Evolutionary conservation across 768 basidiomycete species (phyloP).

Genomic region (Aureoboletus auriporus): DNA sequence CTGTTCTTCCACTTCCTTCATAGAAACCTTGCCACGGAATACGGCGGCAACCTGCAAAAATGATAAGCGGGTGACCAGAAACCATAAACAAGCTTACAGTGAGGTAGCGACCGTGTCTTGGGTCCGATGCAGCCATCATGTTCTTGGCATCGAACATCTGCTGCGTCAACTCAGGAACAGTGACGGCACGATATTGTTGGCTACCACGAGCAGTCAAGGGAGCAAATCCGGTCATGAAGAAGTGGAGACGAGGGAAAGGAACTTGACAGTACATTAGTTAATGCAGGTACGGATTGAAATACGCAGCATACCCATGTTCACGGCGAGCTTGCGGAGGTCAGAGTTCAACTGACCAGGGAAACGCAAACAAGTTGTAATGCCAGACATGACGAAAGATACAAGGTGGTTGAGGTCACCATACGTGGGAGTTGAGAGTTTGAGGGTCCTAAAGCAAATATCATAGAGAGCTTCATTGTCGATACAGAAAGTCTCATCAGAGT

Average conservation of each 20-base stretch:
- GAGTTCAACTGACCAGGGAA: conserved; percentile 99
- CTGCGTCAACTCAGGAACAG: conserved; percentile 95
- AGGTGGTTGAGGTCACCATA: conserved; percentile 98
- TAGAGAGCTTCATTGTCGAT: conserved; percentile 99
- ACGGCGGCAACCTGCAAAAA: conserved; percentile 73
- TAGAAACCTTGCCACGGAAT: conserved; percentile 99
- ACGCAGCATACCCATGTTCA: conserved; percentile 88
- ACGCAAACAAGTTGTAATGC: conserved; percentile 96
- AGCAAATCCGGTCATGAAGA: conserved; percentile 98
- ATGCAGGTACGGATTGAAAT: not conserved
- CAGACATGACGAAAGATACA: conserved; percentile 97
- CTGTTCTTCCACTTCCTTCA: conserved; percentile 99
- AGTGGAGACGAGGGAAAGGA: conserved; percentile 98
- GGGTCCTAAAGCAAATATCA: conserved; percentile 97
- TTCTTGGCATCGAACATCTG: conserved; percentile 99
- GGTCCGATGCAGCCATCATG: conserved; percentile 99
- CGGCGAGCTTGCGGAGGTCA: conserved; percentile 95
- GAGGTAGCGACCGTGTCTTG: conserved; percentile 94
- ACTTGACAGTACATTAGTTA: conserved; percentile 43
- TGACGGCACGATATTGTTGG: conserved; percentile 94
- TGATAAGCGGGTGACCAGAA: not conserved
- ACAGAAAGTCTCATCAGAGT: conserved; percentile 99
- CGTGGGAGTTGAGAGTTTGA: conserved; percentile 93
- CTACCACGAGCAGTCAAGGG: conserved; percentile 92
- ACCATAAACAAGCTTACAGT: conserved; percentile 51